Conservation (phyloP, 257 asterid species). For the Linderniella brevidens region DNA sequence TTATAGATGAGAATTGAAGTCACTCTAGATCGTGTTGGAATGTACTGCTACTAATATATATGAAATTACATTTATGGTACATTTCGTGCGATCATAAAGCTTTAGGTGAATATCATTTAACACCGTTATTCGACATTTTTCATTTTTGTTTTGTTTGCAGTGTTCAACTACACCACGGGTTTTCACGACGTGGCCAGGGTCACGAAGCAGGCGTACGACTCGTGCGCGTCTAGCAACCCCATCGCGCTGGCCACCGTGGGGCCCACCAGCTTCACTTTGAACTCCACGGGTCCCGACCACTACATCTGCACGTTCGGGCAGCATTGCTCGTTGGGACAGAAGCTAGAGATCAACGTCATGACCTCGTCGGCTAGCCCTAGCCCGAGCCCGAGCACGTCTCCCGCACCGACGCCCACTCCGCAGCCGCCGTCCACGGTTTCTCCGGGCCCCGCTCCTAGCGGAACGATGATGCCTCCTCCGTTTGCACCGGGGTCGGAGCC, state of each 20-base stretch:
- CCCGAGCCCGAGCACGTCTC: constrained; percentile 11
- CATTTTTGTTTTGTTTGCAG: constrained; percentile 18
- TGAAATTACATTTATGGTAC: too few relatives aligned
- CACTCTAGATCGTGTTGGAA: too few relatives aligned
- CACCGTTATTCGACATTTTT: too few relatives aligned
- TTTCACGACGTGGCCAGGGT: constrained; percentile 38
- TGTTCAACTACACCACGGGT: constrained; percentile 48
- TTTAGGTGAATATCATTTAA: too few relatives aligned
- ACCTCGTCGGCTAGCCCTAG: constrained; percentile 15
- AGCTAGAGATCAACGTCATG: constrained; percentile 38
- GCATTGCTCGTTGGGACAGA: constrained; percentile 47
- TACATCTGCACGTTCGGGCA: constrained; percentile 44
- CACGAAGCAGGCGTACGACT: constrained; percentile 25
- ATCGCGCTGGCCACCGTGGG: constrained; percentile 17
- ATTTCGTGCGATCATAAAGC: too few relatives aligned
- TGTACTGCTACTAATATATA: too few relatives aligned
- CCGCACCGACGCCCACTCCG: constrained; percentile 2
- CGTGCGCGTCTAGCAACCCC: constrained; percentile 26
- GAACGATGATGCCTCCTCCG: too few relatives aligned
- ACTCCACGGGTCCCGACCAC: constrained; percentile 26
- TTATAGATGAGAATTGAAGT: too few relatives aligned
- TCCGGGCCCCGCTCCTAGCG: constrained; percentile 3
- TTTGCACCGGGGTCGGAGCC: too few relatives aligned
- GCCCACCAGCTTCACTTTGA: constrained; percentile 33
- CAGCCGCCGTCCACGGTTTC: constrained; percentile 7